Conservation (phyloP, 805 yeast species). For the Yamadazyma takamatsuzukensis region DNA sequence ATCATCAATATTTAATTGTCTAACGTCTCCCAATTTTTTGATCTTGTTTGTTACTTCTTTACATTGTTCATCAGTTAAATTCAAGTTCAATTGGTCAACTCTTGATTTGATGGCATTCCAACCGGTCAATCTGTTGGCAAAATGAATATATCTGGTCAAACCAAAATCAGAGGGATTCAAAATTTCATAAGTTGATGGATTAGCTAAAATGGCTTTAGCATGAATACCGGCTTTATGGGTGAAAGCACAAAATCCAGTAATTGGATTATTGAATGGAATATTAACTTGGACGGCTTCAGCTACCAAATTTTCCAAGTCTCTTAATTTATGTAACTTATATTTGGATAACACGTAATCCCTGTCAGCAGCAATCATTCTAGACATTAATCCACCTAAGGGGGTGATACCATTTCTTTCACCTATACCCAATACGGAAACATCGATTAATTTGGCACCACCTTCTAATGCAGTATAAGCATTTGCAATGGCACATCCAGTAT, state of each 20-base stretch:
- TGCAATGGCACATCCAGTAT: slow-evolving; percentile 63
- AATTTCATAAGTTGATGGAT: slow-evolving; percentile 62
- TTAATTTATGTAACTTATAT: slow-evolving; percentile 51
- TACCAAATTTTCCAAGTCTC: slow-evolving; percentile 56
- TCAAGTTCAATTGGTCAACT: slow-evolving; percentile 56
- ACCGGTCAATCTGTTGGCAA: slow-evolving; percentile 59
- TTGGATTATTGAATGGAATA: slow-evolving; percentile 60
- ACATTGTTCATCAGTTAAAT: slow-evolving; percentile 54
- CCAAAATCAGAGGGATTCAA: slow-evolving; percentile 58
- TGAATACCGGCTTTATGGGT: slow-evolving; percentile 65
- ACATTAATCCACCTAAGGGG: slow-evolving; percentile 60
- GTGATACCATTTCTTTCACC: slow-evolving; percentile 65
- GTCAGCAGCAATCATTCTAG: slow-evolving; percentile 61
- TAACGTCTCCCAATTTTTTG: slow-evolving; percentile 55
- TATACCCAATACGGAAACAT: slow-evolving; percentile 56
- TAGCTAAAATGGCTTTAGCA: slow-evolving; percentile 59
- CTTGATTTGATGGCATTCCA: slow-evolving; percentile 63
- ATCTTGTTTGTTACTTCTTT: slow-evolving; percentile 54
- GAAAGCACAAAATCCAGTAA: slow-evolving; percentile 63
- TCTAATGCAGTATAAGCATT: slow-evolving; percentile 62
- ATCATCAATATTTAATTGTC: slow-evolving; percentile 58
- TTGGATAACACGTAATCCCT: slow-evolving; percentile 56
- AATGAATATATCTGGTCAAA: slow-evolving; percentile 57
- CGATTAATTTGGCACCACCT: slow-evolving; percentile 59
- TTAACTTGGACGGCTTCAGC: slow-evolving; percentile 59